Evolutionary conservation across 139 green algal species (phyloP), one percentile per base, ranked within the genome.

Genomic region (Yamagishiella unicocca): DNA sequence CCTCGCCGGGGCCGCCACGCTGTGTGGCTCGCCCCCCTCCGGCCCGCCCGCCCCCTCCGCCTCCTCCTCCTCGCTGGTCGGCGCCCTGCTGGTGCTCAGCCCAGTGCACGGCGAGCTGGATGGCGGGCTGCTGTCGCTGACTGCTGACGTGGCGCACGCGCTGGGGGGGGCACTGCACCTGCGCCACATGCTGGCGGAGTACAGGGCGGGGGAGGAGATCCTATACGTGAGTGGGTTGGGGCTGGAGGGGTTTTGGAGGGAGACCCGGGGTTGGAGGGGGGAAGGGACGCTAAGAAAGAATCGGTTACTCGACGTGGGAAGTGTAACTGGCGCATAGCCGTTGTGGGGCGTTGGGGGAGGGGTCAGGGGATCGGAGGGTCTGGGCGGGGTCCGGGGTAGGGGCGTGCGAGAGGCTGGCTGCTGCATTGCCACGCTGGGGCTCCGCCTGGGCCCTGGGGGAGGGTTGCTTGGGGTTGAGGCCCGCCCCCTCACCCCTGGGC

Each of bases 111-210:
- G 81, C 3, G 81, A 78, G 81, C 33, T 87, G 45, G 66, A 87
- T 54, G 21, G 5, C 27, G 62, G 45, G 37, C 67, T 87, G 35
- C 46, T 80, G 27, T 24, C 3, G 35, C 50, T 87, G 45, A 79
- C 7, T 4, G 81, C 81, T 1, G 82, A 87, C 46, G 67, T 87
- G 67, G 82, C 82, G 50, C 33, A 54, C 2, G 66, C 82, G 50
- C 50, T 87, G 46, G 82, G 82, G 10, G 67, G 82, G 33, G 82
- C 82, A 31, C 81, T 87, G 81, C 66, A 87, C 67, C 81, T 87
- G 62, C 42, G 81, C 2, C 81, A 87, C 81, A 46, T 80, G 67
- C 82, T 87, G 24, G 82, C 66, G 0, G 82, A 80, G 50, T 55
- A 81, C 66, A 67, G 82, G 4, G 81, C 81, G 33, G 81, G 81